phyloP scores from a whole-genome alignment of 768 basidiomycete species.

The Pulveroboletus sp. region DNA sequence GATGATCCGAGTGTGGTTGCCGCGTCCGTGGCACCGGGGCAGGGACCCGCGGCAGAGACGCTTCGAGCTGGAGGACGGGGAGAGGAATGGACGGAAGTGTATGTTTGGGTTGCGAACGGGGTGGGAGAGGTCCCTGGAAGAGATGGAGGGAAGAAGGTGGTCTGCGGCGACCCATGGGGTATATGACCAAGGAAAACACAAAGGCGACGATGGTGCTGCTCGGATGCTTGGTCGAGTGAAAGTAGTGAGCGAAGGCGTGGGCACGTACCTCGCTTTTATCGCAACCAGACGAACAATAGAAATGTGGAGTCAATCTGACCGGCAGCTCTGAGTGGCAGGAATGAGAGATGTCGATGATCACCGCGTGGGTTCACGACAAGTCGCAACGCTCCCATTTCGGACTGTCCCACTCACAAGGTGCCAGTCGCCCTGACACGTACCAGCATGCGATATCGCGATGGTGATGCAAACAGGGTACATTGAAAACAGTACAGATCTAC shows the following conservation, averaged over 20 bases:
- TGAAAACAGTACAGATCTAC: slow-evolving; percentile 14
- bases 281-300: background rate
- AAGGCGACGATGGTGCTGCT: background rate
- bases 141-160: slow-evolving; percentile 66
- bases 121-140: slow-evolving; percentile 54
- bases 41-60: slow-evolving; percentile 20
- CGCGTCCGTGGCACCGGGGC: slow-evolving; percentile 16
- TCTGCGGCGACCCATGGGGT: slow-evolving; percentile 58
- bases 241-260: too few species aligned
- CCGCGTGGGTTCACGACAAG: too few species aligned
- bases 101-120: slow-evolving; percentile 59
- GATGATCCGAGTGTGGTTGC: slow-evolving; percentile 1
- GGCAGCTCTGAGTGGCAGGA: background rate
- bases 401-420: background rate
- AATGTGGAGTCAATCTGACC: background rate
- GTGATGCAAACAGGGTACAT: slow-evolving; percentile 10
- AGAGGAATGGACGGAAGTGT: slow-evolving; percentile 61
- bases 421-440: background rate
- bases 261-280: slow-evolving; percentile 2
- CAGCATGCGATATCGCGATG: background rate
- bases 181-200: background rate
- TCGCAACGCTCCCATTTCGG: background rate
- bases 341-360: too few species aligned
- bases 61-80: slow-evolving; percentile 42
- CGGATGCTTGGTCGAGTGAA: background rate